phyloP scores from a whole-genome alignment of 176 grass and related monocot genomes.

The Hyparrhenia diplandra region DNA sequence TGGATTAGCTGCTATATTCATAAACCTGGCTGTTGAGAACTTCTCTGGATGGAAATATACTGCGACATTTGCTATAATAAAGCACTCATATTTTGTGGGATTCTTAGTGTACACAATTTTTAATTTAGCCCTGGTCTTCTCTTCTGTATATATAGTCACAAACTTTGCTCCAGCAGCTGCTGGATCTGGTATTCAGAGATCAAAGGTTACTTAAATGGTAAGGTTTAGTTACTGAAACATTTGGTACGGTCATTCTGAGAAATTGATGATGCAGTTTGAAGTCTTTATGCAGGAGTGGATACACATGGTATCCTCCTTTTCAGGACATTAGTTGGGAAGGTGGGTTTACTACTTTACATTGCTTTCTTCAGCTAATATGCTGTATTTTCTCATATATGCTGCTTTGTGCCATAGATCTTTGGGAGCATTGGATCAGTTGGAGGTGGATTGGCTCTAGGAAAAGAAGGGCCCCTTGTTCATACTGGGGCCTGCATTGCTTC shows the following conservation, averaged over 20 bases:
- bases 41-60: slow-evolving; percentile 99
- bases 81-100: slow-evolving; percentile 94
- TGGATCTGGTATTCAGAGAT: slow-evolving; percentile 99
- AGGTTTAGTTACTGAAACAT: slow-evolving; percentile 25
- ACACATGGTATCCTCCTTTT: slow-evolving; percentile 97
- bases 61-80: slow-evolving; percentile 85
- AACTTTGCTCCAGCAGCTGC: slow-evolving; percentile 91
- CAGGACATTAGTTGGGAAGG: slow-evolving; percentile 95
- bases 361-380: slow-evolving; percentile 23
- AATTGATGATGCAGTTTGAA: slow-evolving; percentile 20
- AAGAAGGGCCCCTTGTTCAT: slow-evolving; percentile 99
- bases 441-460: slow-evolving; percentile 93
- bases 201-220: slow-evolving; percentile 99
- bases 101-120: slow-evolving; percentile 80
- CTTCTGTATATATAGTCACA: slow-evolving; percentile 92
- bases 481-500: slow-evolving; percentile 99
- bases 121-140: slow-evolving; percentile 85
- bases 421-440: slow-evolving; percentile 99
- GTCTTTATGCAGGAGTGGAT: slow-evolving; percentile 76
- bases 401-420: slow-evolving; percentile 67
- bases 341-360: slow-evolving; percentile 18
- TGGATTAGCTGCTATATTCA: slow-evolving; percentile 96
- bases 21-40: slow-evolving; percentile 97
- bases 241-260: not conserved
- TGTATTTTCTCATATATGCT: slow-evolving; percentile 43